Percentiles rank a stretch among this genome's conserved stretches.
phyloP scores from a whole-genome alignment of 306 rosid genomes.

The Neltuma alba region DNA sequence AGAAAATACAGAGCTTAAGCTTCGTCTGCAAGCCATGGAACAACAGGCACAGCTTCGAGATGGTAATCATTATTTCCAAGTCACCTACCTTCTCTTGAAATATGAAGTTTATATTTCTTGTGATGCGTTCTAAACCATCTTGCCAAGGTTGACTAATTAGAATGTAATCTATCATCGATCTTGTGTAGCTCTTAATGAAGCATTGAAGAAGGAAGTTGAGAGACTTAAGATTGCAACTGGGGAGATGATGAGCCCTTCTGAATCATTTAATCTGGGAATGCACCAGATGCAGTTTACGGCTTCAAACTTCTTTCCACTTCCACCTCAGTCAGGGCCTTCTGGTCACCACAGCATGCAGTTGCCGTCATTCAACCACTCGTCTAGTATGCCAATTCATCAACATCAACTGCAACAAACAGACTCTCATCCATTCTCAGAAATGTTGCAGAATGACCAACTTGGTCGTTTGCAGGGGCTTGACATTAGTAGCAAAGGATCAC shows the following conservation, averaged over 20 bases:
- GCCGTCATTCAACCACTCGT: conserved; percentile 57
- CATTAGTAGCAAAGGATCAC: conserved; percentile 69
- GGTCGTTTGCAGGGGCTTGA: conserved; percentile 95
- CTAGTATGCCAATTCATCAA: conserved; percentile 48
- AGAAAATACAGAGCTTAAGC: conserved; percentile 96
- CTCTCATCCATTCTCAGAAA: conserved; percentile 67
- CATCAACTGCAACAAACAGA: conserved; percentile 64
- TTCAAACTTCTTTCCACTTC: conserved; percentile 66
- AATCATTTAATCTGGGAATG: conserved; percentile 86
- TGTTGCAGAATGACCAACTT: conserved; percentile 77
- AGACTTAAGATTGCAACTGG: conserved; percentile 94
- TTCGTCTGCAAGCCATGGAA: conserved; percentile 95
- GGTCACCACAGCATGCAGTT: conserved; percentile 68
- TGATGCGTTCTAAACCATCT: conserved; percentile 1
- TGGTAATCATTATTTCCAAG: conserved; percentile 50
- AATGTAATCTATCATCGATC: conserved; percentile 27
- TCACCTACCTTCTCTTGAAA: conserved; percentile 18
- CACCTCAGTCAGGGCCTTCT: conserved; percentile 58
- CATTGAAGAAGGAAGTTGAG: conserved; percentile 94
- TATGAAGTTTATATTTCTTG: conserved; percentile 18
- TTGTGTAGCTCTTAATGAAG: conserved; percentile 83
- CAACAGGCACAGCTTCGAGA: conserved; percentile 98
- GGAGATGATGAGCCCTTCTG: conserved; percentile 72
- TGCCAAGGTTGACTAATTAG: not conserved
- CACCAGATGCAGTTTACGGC: conserved; percentile 68